Evolutionary conservation across 345 rosid species (phyloP).

Genomic region (Corchorus capsularis): DNA sequence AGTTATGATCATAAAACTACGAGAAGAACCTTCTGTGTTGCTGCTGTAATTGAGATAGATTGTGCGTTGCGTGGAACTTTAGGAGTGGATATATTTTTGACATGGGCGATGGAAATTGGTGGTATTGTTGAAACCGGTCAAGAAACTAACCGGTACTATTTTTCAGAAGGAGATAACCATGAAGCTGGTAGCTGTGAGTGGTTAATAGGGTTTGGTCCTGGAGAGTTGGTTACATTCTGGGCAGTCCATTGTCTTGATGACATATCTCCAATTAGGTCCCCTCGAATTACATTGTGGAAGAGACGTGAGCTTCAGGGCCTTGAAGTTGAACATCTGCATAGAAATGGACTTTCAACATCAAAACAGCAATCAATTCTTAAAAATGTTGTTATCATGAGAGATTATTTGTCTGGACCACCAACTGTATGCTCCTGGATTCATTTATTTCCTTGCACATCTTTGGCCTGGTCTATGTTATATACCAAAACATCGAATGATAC

Average conservation of each 20-base stretch:
- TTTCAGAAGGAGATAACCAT: conserved; percentile 36
- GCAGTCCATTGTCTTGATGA: conserved; percentile 91
- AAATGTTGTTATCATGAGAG: conserved; percentile 61
- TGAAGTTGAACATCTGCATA: conserved; percentile 34
- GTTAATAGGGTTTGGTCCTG: conserved; percentile 88
- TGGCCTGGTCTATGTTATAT: conserved; percentile 58
- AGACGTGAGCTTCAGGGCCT: conserved; percentile 48
- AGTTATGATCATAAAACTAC: conserved; percentile 36
- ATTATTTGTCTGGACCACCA: conserved; percentile 58
- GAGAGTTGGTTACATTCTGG: conserved; percentile 67
- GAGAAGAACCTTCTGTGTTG: conserved; percentile 54
- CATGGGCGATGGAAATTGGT: conserved; percentile 65
- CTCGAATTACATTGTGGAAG: conserved; percentile 70
- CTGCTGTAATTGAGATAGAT: conserved; percentile 77
- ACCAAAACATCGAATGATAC: conserved; percentile 31
- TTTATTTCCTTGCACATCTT: conserved; percentile 48
- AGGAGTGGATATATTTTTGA: conserved; percentile 53
- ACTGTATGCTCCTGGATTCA: conserved; percentile 58
- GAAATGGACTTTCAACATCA: conserved; percentile 35
- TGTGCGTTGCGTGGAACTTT: conserved; percentile 56
- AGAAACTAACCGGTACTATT: conserved; percentile 42
- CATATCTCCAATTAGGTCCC: conserved; percentile 71
- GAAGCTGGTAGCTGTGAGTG: conserved; percentile 76
- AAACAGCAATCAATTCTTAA: conserved; percentile 43
- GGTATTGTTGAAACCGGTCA: conserved; percentile 49